These are phyloP conservation scores for Lantana camara DNA, from an alignment of 257 asterid species.

Conservation along the genomic window DNA sequence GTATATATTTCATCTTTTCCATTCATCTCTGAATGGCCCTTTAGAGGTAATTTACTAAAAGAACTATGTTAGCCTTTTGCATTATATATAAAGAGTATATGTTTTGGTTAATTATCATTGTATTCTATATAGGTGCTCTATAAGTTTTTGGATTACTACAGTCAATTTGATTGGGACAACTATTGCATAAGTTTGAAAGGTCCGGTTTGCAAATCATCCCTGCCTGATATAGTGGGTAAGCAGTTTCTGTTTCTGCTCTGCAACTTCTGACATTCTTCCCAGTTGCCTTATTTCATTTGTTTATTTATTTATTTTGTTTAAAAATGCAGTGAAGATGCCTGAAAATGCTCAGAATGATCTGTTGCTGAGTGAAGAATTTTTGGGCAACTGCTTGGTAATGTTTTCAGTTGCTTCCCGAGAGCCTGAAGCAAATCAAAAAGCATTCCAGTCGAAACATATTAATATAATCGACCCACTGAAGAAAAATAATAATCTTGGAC, in stretches of 20 bases:
- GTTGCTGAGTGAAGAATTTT: slow-evolving; percentile 62
- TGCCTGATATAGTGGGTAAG: slow-evolving; percentile 73
- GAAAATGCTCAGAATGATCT: slow-evolving; percentile 36
- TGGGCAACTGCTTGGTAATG: slow-evolving; percentile 57
- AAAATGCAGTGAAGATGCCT: slow-evolving; percentile 60
- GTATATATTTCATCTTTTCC: slow-evolving; percentile 52
- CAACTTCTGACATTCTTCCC: background rate
- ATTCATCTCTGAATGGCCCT: slow-evolving; percentile 47
- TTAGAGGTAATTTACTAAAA: slow-evolving; percentile 50
- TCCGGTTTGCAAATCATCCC: slow-evolving; percentile 59
- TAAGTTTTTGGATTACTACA: slow-evolving; percentile 71
- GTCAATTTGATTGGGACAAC: slow-evolving; percentile 85
- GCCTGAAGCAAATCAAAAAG: slow-evolving; percentile 47
- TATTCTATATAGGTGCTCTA: slow-evolving; percentile 59
- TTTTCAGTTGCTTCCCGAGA: slow-evolving; percentile 54
- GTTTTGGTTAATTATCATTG: slow-evolving; percentile 25
- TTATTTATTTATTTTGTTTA: background rate
- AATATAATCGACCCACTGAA: slow-evolving; percentile 84
- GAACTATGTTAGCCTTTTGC: slow-evolving; percentile 9
- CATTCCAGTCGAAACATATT: slow-evolving; percentile 62
- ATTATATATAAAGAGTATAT: slow-evolving; percentile 9
- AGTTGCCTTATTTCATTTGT: slow-evolving; percentile 11
- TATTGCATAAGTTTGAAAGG: slow-evolving; percentile 78
- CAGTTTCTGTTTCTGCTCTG: slow-evolving; percentile 15
- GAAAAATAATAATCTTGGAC: slow-evolving; percentile 87